Evolutionary conservation across 495 filamentous ascomycete species (phyloP), one percentile per base, ranked within the genome.

Genomic region (Hypoxylon perforatum): DNA sequence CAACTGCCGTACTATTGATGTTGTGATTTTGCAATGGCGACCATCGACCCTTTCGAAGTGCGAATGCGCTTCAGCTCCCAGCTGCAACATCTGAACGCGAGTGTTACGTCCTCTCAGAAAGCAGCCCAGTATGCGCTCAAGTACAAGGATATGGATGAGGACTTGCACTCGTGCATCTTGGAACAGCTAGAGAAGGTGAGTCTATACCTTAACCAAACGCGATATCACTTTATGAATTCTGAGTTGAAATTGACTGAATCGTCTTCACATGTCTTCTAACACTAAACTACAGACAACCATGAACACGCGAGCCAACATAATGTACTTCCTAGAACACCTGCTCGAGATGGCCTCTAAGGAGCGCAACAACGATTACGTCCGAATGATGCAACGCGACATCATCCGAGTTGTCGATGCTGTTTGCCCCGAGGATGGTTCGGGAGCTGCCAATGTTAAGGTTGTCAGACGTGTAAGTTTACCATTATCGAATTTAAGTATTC

Each of bases 261-360:
- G 10, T 11, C 35, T 38, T 11, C 14, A 11, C 9, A 4, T 3
- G 10, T 2, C 9, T 42, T 6, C 48, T 57, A 58, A 55, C 39
- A 15, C 47, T 30, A 23, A 25, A 30, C 57, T 8, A 11, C 25
- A 94, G 86, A 96, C 91, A 70, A 92, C 89, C 63, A 96, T 98
- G 90, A 99, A 99, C 79, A 97, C 88, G 46, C 84, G 94, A 44
- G 96, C 96, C 28, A 99, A 99, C 72, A 97, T 99, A 76, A 94
- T 99, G 91, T 98, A 95, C 80, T 98, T 99, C 81, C 88, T 98
- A 73, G 94, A 98, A 74, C 90, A 93, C 63, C 89, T 99, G 55
- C 92, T 94, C 77, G 94, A 97, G 71, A 86, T 92, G 82, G 90
- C 92, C 14, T 82, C 86, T 15, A 87, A 87, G 50, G 91, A 96